Percentiles rank a stretch among this genome's conserved stretches.
phyloP scores from a whole-genome alignment of 805 yeast genomes.

The Myxozyma geophila region DNA sequence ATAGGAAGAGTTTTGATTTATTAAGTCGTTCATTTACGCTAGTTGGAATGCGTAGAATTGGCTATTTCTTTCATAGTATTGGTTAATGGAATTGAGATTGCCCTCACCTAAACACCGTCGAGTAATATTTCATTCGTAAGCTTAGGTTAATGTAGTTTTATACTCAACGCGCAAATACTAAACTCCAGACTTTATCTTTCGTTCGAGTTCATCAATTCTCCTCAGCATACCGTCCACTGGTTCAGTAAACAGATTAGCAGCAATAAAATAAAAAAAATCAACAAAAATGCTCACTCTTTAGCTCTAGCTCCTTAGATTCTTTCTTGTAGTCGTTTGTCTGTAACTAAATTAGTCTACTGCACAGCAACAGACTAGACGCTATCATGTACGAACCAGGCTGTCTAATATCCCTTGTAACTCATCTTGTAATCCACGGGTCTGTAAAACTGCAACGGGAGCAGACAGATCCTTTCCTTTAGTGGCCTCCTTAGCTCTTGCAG shows the following conservation, averaged over 20 bases:
- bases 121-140: too few relatives aligned
- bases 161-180: background rate
- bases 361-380: background rate
- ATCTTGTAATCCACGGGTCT: slow-evolving; percentile 22
- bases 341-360: background rate
- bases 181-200: background rate
- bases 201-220: slow-evolving; percentile 29
- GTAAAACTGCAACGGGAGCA: slow-evolving; percentile 30
- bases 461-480: slow-evolving; percentile 15
- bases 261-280: too few relatives aligned
- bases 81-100: too few relatives aligned
- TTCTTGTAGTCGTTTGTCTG: slow-evolving; percentile 10
- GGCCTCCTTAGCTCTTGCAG: slow-evolving; percentile 23
- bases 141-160: too few relatives aligned
- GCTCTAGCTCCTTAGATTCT: slow-evolving; percentile 21
- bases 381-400: slow-evolving; percentile 13
- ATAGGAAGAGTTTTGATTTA: too few relatives aligned
- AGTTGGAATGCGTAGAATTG: too few relatives aligned
- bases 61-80: too few relatives aligned
- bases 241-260: background rate
- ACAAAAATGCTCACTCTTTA: slow-evolving; percentile 16
- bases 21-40: too few relatives aligned
- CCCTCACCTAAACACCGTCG: too few relatives aligned
- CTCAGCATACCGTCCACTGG: slow-evolving; percentile 27
- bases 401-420: slow-evolving; percentile 25